Percentiles rank a stretch among this genome's conserved stretches.
These are phyloP conservation scores for Neoarthrinium moseri DNA, from an alignment of 2,329 filamentous ascomycete genomes.

Conservation along the genomic window DNA sequence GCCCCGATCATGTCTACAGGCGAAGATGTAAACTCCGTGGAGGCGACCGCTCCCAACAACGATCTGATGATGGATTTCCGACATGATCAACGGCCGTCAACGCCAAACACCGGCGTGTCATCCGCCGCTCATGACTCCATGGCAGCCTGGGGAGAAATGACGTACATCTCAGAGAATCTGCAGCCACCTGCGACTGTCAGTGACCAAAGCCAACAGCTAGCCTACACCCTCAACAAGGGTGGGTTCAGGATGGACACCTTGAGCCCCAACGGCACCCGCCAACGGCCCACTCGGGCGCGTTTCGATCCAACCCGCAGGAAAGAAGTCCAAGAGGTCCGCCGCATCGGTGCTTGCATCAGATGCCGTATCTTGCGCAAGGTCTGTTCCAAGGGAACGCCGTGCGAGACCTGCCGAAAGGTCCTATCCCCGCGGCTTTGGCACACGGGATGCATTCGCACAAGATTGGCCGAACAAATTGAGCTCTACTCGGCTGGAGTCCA, in stretches of 20 bases:
- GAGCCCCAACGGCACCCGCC: conserved; percentile 41
- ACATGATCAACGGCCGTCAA: not conserved
- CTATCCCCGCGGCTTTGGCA: conserved; percentile 65
- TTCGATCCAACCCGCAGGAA: conserved; percentile 59
- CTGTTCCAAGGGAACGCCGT: conserved; percentile 63
- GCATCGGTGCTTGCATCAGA: conserved; percentile 64
- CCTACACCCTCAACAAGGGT: conserved; percentile 35
- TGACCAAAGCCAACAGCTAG: conserved; percentile 25
- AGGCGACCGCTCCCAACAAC: conserved; percentile 9
- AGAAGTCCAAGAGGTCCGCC: conserved; percentile 64
- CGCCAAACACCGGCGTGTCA: not conserved
- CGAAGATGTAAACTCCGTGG: not conserved
- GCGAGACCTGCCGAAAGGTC: conserved; percentile 63
- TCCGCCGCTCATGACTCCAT: conserved; percentile 12
- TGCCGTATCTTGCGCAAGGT: conserved; percentile 66
- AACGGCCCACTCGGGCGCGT: conserved; percentile 53
- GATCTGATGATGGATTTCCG: conserved; percentile 27
- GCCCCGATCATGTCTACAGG: too few relatives aligned
- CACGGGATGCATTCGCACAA: conserved; percentile 61
- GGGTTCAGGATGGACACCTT: conserved; percentile 54
- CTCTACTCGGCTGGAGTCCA: conserved; percentile 65
- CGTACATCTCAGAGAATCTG: conserved; percentile 26
- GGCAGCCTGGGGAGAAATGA: conserved; percentile 28
- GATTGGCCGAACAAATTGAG: conserved; percentile 60
- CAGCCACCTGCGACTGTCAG: conserved; percentile 28